Conservation (phyloP, 2,329 filamentous ascomycete genomes). For the Neofusicoccum kwambonambiense region DNA sequence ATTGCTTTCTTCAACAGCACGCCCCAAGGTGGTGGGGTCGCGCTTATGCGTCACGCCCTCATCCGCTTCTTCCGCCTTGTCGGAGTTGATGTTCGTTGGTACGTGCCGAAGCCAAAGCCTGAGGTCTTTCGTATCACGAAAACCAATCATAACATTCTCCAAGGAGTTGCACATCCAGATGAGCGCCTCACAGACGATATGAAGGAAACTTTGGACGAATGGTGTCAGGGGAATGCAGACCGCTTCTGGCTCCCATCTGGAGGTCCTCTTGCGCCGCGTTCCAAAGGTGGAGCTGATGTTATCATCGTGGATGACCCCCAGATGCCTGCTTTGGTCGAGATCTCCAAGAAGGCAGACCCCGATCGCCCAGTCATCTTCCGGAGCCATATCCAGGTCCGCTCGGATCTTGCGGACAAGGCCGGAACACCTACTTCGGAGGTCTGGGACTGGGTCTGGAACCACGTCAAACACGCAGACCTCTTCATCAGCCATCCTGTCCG, state of each 20-base stretch:
- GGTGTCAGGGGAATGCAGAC: conserved; percentile 71
- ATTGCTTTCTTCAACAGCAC: conserved; percentile 79
- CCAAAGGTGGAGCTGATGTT: conserved; percentile 72
- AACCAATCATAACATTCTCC: conserved; percentile 84
- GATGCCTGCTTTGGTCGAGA: conserved; percentile 74
- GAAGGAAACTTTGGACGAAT: conserved; percentile 63
- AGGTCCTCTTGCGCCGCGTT: conserved; percentile 64
- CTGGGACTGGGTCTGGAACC: conserved; percentile 73
- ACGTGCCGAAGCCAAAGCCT: conserved; percentile 75
- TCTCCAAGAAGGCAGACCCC: conserved; percentile 70
- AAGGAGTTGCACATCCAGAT: conserved; percentile 68
- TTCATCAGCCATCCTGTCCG: conserved; percentile 82
- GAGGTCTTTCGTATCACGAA: conserved; percentile 82
- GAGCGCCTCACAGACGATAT: conserved; percentile 65
- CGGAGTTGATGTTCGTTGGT: conserved; percentile 71
- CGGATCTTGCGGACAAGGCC: conserved; percentile 64
- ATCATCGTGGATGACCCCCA: conserved; percentile 81
- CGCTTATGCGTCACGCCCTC: conserved; percentile 76
- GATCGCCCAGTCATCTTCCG: conserved; percentile 76
- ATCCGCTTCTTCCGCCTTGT: conserved; percentile 67
- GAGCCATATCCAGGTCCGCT: conserved; percentile 79
- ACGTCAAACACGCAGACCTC: conserved; percentile 68
- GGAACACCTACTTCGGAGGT: conserved; percentile 69
- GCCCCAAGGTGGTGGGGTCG: conserved; percentile 79
- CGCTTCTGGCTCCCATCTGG: conserved; percentile 70